phyloP scores from a whole-genome alignment of 352 stramenopile genomes.

The Labyrinthula sp. region DNA sequence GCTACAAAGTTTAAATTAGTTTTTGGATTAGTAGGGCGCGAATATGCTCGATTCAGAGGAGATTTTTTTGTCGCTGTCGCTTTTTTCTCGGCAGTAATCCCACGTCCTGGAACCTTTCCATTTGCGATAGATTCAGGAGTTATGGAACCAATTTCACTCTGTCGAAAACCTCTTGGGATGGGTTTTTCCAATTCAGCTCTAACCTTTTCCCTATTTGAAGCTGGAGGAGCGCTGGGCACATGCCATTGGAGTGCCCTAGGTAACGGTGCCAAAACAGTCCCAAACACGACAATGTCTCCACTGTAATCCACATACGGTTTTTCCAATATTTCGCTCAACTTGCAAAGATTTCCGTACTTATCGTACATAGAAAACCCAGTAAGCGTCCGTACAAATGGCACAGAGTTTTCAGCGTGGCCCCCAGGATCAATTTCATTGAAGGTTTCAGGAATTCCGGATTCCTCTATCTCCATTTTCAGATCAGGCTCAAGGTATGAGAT shows the following conservation, averaged over 20 bases:
- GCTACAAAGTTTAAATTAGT: slow-evolving; percentile 12
- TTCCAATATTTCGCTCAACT: too few relatives aligned
- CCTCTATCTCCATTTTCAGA: too few relatives aligned
- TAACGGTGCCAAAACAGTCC: slow-evolving; percentile 16
- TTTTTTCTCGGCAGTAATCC: neutral
- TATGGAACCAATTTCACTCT: neutral
- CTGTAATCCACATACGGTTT: too few relatives aligned
- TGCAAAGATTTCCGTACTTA: too few relatives aligned
- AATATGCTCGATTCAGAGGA: neutral
- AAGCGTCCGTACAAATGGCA: too few relatives aligned
- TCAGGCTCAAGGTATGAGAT: too few relatives aligned
- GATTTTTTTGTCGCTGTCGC: neutral
- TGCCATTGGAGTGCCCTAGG: neutral
- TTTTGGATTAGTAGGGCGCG: neutral
- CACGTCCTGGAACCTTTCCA: slow-evolving; percentile 11
- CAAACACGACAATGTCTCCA: slow-evolving; percentile 21
- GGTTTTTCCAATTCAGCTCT: neutral
- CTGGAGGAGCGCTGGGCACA: neutral
- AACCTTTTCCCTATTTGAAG: neutral
- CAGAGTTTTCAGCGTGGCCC: too few relatives aligned
- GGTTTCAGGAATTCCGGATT: too few relatives aligned
- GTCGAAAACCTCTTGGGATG: neutral
- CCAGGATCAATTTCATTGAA: too few relatives aligned
- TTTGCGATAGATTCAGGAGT: neutral
- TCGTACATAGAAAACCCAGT: too few relatives aligned